These are phyloP conservation scores for Cryptococcus hybrid DNA, from an alignment of 1,284 basidiomycete genomes.

Conservation along the genomic window DNA sequence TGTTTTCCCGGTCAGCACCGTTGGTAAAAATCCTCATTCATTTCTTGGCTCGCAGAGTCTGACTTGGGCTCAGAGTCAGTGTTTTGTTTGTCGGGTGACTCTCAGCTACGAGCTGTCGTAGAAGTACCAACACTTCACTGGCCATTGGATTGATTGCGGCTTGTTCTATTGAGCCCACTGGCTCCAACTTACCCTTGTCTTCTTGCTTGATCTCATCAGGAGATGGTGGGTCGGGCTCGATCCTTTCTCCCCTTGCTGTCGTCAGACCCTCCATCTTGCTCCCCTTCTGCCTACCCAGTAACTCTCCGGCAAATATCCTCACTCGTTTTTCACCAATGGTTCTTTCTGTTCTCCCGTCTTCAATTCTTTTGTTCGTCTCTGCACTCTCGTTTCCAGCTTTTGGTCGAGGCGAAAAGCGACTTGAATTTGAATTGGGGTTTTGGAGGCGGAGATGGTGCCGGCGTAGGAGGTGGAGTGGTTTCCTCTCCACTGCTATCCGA, in stretches of 20 bases:
- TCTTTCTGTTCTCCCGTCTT: slow-evolving; percentile 2
- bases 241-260: slow-evolving; percentile 6
- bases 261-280: slow-evolving; percentile 5
- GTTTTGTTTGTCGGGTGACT: background rate
- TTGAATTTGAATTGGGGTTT: slow-evolving; percentile 12
- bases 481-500: slow-evolving; percentile 14
- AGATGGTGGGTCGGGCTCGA: background rate
- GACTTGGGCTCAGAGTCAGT: background rate
- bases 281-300: slow-evolving; percentile 3
- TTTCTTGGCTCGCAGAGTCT: too few species aligned
- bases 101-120: slow-evolving; percentile 9
- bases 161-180: background rate
- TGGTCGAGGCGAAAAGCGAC: slow-evolving; percentile 7
- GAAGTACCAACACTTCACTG: slow-evolving; percentile 6
- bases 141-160: background rate
- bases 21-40: background rate
- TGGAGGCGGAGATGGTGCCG: background rate
- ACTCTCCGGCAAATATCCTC: slow-evolving; percentile 13
- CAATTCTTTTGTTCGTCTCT: background rate
- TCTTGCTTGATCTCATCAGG: background rate
- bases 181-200: background rate
- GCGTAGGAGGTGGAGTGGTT: slow-evolving; percentile 7
- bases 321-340: slow-evolving; percentile 7
- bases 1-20: background rate
- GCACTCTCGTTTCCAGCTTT: background rate